Conservation (phyloP, 331 rosid species). For the Telfairia occidentalis region DNA sequence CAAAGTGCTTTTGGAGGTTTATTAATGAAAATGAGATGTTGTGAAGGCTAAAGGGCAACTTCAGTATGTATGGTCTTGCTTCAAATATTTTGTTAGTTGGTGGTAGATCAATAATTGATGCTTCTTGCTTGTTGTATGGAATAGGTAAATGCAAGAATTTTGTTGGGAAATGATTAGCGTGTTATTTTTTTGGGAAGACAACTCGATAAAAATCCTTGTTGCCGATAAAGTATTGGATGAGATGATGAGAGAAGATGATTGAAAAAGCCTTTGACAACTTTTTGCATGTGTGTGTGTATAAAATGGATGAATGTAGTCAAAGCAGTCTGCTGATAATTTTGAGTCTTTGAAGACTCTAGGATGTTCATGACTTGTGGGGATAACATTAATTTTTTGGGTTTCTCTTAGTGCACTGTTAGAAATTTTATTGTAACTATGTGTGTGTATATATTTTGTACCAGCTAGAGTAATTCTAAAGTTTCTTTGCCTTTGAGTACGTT, state of each 20-base stretch:
- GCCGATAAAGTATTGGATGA: background rate
- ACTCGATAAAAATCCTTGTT: background rate
- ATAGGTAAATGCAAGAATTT: background rate
- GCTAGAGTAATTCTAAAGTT: background rate
- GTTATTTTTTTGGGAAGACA: background rate
- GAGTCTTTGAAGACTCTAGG: background rate
- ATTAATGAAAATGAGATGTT: background rate
- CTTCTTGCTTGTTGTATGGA: background rate
- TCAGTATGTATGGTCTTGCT: background rate
- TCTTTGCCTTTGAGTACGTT: background rate
- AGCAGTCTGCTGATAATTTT: background rate
- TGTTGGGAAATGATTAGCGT: background rate
- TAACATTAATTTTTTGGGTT: background rate
- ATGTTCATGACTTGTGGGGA: background rate
- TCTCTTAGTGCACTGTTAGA: background rate
- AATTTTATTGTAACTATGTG: background rate
- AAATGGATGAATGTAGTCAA: background rate
- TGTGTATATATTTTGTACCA: background rate
- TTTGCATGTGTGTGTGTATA: no score
- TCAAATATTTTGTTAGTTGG: background rate
- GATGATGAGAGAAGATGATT: background rate
- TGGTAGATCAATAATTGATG: background rate
- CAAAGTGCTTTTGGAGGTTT: background rate
- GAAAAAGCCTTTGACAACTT: no score
- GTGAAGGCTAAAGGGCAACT: background rate